Conservation (phyloP, 2,329 filamentous ascomycete species). For the Colletotrichum chlorophyti region DNA sequence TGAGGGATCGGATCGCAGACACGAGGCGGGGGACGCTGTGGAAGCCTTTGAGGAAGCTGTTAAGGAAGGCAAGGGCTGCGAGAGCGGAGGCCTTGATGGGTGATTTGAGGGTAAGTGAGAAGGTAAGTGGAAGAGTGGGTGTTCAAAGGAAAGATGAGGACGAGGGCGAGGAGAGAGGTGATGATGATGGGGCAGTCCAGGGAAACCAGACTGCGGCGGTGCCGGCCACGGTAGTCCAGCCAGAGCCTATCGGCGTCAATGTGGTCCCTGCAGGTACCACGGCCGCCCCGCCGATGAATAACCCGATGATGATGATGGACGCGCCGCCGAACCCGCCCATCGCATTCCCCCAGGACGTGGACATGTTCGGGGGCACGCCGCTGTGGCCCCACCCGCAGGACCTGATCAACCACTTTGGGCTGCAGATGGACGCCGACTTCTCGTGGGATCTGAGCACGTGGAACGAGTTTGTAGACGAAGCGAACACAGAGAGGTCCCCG, state of each 20-base stretch:
- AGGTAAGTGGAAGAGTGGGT: not conserved
- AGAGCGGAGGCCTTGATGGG: conserved; percentile 40
- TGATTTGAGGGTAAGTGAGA: conserved; percentile 24
- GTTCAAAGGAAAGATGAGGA: not conserved
- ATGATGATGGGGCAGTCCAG: not conserved
- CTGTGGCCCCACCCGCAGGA: conserved; percentile 33
- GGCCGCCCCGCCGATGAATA: too few relatives aligned
- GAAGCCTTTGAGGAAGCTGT: conserved; percentile 60
- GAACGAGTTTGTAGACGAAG: conserved; percentile 53
- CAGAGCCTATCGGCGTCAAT: too few relatives aligned
- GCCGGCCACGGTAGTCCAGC: not conserved
- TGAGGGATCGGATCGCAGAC: conserved; percentile 55
- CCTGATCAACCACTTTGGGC: conserved; percentile 31
- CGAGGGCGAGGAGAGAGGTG: not conserved
- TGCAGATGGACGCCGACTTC: conserved; percentile 27
- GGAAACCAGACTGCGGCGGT: not conserved
- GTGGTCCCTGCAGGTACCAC: too few relatives aligned
- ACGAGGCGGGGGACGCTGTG: conserved; percentile 57
- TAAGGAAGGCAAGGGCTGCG: conserved; percentile 54
- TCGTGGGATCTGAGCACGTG: conserved; percentile 46
- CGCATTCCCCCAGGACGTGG: not conserved
- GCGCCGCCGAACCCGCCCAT: not conserved
- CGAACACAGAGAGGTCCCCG: conserved; percentile 42
- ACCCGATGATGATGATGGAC: conserved; percentile 8
- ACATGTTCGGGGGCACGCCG: conserved; percentile 10